Evolutionary conservation across 176 grass and related monocot species (phyloP).

Genomic region (Alloteropsis semialata): DNA sequence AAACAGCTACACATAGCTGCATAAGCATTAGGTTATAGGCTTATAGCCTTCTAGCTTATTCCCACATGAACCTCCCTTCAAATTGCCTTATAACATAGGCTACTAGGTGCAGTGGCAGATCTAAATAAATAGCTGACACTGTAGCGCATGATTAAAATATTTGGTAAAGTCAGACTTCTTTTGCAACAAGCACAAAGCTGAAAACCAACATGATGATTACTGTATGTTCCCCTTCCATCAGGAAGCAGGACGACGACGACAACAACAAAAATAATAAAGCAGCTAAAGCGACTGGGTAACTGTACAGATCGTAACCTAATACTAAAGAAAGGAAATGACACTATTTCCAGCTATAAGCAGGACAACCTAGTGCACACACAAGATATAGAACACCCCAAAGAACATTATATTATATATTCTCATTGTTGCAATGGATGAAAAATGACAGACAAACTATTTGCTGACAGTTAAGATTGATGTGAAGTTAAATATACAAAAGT

Average conservation of each 20-base stretch:
- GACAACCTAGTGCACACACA: not conserved
- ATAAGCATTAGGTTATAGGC: no score
- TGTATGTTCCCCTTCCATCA: not conserved
- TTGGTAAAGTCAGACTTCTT: not conserved
- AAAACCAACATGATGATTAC: not conserved
- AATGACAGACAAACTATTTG: constrained; percentile 5
- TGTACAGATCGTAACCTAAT: not conserved
- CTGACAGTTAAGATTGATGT: not conserved
- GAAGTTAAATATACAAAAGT: not conserved
- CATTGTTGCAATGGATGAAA: not conserved
- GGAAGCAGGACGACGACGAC: not conserved
- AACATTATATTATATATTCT: not conserved
- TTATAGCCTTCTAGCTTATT: constrained; percentile 16
- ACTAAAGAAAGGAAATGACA: not conserved
- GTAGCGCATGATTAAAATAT: not conserved
- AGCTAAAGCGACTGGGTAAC: not conserved
- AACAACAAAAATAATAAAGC: not conserved
- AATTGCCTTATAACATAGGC: not conserved
- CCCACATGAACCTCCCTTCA: not conserved
- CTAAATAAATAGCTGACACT: not conserved
- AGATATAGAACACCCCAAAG: not conserved
- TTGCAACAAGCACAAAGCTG: not conserved
- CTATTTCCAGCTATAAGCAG: not conserved
- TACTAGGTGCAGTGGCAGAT: not conserved
- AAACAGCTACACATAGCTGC: not conserved